Evolutionary conservation across 2,329 filamentous ascomycete genomes (phyloP).

Genomic region (Penicillium hesseltinei): DNA sequence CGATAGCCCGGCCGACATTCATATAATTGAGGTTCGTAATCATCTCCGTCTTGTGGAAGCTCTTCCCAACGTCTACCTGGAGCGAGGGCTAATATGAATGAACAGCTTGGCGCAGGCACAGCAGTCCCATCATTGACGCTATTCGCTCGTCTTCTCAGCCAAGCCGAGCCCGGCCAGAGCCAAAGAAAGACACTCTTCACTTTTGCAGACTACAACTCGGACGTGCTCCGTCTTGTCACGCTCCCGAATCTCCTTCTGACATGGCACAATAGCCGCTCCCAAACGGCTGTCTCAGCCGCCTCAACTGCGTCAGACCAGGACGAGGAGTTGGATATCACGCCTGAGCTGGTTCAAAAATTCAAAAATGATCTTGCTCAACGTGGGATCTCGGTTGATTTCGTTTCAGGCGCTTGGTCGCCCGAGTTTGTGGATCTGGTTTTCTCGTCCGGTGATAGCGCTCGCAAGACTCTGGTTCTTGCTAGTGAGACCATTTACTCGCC

Average conservation of each 20-base stretch:
- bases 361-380: slow-evolving; percentile 39
- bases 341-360: slow-evolving; percentile 49
- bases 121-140: slow-evolving; percentile 58
- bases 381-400: slow-evolving; percentile 52
- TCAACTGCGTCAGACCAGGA: slow-evolving; percentile 12
- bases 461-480: slow-evolving; percentile 54
- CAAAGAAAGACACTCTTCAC: slow-evolving; percentile 50
- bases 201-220: slow-evolving; percentile 61
- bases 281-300: not conserved
- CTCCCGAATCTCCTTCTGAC: slow-evolving; percentile 60
- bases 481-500: slow-evolving; percentile 67
- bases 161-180: slow-evolving; percentile 10
- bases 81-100: not conserved
- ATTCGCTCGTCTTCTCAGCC: slow-evolving; percentile 52
- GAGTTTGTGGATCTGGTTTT: slow-evolving; percentile 45
- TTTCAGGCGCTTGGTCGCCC: slow-evolving; percentile 61
- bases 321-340: slow-evolving; percentile 50
- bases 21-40: slow-evolving; percentile 42
- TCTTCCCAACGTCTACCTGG: not conserved
- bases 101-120: slow-evolving; percentile 62
- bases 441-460: slow-evolving; percentile 33
- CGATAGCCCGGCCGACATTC: slow-evolving; percentile 30
- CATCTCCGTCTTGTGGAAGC: not conserved
- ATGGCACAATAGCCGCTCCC: slow-evolving; percentile 42
- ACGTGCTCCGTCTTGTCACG: slow-evolving; percentile 60